Base-by-base conservation (phyloP, 78 protist species). In the Mantamonas sphyraenae region DNA sequence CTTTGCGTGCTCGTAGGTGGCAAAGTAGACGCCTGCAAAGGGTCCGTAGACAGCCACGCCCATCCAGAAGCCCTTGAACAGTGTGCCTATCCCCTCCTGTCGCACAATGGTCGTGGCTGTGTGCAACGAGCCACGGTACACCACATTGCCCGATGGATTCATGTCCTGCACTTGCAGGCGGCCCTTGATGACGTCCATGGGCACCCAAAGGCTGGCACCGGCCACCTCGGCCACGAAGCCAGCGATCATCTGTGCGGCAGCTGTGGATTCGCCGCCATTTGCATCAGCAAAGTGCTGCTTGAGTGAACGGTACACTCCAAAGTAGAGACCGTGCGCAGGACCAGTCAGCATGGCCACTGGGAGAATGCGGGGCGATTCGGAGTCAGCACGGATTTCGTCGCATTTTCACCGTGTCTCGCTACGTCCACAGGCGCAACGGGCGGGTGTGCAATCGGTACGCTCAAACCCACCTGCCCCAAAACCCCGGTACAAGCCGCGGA, bases 101-200 rank as follows among this genome's bases (percentile, higher is more conserved):
- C n/a, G 43, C 40, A 26, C 2, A 22, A 57, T 3, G 7, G 64
- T 57, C 37, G 2, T 3, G 38, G 60, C 19, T 3, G 47, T 56
- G 17, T 57, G 38, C 43, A 2, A 34, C 19, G 47, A 26, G 26
- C 28, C 19, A 4, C 40, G 16, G 56, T 72, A 72, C 28, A 37
- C 30, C 10, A n/a, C n/a, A n/a, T n/a, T n/a, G n/a, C 64, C 34
- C 31, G 4, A 30, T 3, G 37, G 43, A 2, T 2, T 26, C 38
- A 17, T 7, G 12, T 14, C 38, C 59, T 72, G 77, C 26, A 58
- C 68, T 17, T 77, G 82, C 55, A 67, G 37, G 30, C 81, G 56
- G 55, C 67, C 81, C 70, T 70, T 68, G 38, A 77, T 33, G 22
- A 77, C 76, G 40, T 77, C 82, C 5, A 77, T 59, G 33, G 82